These are phyloP conservation scores for Colletotrichum costaricense DNA, from an alignment of 2,329 filamentous ascomycete genomes.

Conservation along the genomic window DNA sequence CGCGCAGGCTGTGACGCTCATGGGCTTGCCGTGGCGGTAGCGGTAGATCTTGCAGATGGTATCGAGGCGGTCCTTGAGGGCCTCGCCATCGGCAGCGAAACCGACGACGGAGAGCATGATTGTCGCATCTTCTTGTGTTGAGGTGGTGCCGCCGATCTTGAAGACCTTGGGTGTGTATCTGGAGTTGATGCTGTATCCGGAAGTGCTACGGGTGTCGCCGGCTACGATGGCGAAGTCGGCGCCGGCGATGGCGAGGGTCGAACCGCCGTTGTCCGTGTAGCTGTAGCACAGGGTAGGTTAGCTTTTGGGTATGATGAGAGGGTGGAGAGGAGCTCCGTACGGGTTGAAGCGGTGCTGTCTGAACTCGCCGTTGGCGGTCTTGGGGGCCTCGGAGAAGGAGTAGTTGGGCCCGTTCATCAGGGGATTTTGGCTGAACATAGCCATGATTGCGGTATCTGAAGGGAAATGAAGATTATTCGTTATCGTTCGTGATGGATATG, in stretches of 20 bases:
- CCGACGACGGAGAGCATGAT: slow-evolving; percentile 95
- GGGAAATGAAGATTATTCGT: not conserved
- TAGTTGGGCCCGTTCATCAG: slow-evolving; percentile 77
- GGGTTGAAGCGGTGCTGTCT: slow-evolving; percentile 91
- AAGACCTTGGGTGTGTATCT: slow-evolving; percentile 96
- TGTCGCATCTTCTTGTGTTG: slow-evolving; percentile 84
- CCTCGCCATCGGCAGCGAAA: slow-evolving; percentile 94
- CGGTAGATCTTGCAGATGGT: slow-evolving; percentile 98
- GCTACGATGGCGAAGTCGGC: slow-evolving; percentile 96
- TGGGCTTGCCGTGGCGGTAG: slow-evolving; percentile 97
- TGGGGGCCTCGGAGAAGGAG: slow-evolving; percentile 72
- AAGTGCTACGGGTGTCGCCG: slow-evolving; percentile 94
- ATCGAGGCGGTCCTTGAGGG: slow-evolving; percentile 93
- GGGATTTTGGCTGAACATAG: slow-evolving; percentile 78
- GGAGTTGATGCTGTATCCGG: slow-evolving; percentile 99
- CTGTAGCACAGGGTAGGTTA: slow-evolving; percentile 54
- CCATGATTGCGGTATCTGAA: slow-evolving; percentile 57
- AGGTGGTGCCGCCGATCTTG: slow-evolving; percentile 92
- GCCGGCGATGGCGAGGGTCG: slow-evolving; percentile 93
- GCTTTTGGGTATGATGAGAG: not conserved
- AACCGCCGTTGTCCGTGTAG: slow-evolving; percentile 98
- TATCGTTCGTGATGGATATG: not conserved
- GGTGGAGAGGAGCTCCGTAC: slow-evolving; percentile 63
- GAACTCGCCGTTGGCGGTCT: slow-evolving; percentile 63
- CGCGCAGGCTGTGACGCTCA: slow-evolving; percentile 93